Conservation (phyloP, 495 filamentous ascomycete genomes). For the Penicillium diatomitis region DNA sequence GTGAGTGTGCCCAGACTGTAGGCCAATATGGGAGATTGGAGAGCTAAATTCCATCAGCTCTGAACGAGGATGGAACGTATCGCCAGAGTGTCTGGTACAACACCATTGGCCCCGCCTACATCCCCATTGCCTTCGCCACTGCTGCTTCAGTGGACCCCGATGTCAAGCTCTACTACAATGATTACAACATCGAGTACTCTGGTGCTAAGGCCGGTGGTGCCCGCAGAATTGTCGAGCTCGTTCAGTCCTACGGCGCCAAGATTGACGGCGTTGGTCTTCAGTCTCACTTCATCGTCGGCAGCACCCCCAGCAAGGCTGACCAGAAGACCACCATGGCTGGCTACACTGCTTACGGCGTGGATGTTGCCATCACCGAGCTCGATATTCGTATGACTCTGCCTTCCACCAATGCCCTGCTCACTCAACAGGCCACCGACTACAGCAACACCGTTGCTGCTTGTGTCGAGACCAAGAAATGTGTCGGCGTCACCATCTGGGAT, state of each 20-base stretch:
- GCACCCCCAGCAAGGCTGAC: slow-evolving; percentile 35
- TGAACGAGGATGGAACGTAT: slow-evolving; percentile 39
- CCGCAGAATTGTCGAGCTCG: slow-evolving; percentile 41
- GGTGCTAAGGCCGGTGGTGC: slow-evolving; percentile 39
- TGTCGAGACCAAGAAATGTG: slow-evolving; percentile 44
- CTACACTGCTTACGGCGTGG: slow-evolving; percentile 43
- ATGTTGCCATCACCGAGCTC: slow-evolving; percentile 55
- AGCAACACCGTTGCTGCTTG: slow-evolving; percentile 49
- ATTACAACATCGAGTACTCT: slow-evolving; percentile 54
- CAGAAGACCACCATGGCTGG: slow-evolving; percentile 40
- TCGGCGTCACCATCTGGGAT: slow-evolving; percentile 62
- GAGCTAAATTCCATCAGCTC: slow-evolving; percentile 9
- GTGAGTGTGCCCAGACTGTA: slow-evolving; percentile 3
- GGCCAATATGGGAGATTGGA: neutral
- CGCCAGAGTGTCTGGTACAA: slow-evolving; percentile 34
- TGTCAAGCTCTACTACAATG: slow-evolving; percentile 57
- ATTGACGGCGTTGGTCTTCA: slow-evolving; percentile 62
- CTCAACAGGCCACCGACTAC: slow-evolving; percentile 52
- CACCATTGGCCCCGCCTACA: slow-evolving; percentile 33
- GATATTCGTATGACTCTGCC: slow-evolving; percentile 49
- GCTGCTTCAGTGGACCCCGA: slow-evolving; percentile 40
- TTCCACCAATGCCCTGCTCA: slow-evolving; percentile 34
- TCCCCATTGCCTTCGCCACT: slow-evolving; percentile 38
- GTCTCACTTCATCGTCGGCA: slow-evolving; percentile 50
- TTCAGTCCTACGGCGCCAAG: slow-evolving; percentile 42